Percentiles rank a stretch among this genome's conserved stretches.
phyloP scores from a whole-genome alignment of 2,329 filamentous ascomycete genomes.

The Xylaria sp. region DNA sequence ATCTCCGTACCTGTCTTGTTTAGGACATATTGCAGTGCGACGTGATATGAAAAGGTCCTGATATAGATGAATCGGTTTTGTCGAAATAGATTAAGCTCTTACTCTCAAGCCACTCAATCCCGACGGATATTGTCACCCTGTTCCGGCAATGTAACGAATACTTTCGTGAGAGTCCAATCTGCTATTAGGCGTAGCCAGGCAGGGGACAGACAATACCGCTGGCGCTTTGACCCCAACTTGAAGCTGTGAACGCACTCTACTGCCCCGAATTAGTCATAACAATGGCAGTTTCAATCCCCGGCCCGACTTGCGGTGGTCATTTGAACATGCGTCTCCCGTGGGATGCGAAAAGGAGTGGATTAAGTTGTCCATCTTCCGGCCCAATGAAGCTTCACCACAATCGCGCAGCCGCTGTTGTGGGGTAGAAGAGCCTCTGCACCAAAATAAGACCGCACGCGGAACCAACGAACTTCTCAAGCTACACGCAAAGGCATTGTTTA shows the following conservation, averaged over 20 bases:
- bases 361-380: constrained; percentile 28
- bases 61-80: constrained; percentile 29
- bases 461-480: neutral
- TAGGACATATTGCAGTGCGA: constrained; percentile 39
- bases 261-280: neutral
- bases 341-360: constrained; percentile 9
- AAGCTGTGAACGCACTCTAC: constrained; percentile 1
- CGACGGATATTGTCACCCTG: constrained; percentile 37
- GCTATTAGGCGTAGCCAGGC: constrained; percentile 4
- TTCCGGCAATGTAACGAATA: constrained; percentile 31
- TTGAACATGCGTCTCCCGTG: constrained; percentile 12
- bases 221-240: constrained; percentile 22
- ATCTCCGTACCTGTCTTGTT: constrained; percentile 39
- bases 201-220: neutral
- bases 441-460: constrained; percentile 27
- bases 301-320: constrained; percentile 29
- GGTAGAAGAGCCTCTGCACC: constrained; percentile 13
- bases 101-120: constrained; percentile 36
- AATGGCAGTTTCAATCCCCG: constrained; percentile 31
- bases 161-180: constrained; percentile 8
- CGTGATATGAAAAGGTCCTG: constrained; percentile 4
- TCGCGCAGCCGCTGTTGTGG: constrained; percentile 19
- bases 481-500: constrained; percentile 10
- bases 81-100: constrained; percentile 43
- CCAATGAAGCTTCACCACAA: constrained; percentile 30